Base-by-base conservation (phyloP, 2,329 filamentous ascomycete genomes). In the Allantophomopsis lycopodina region DNA sequence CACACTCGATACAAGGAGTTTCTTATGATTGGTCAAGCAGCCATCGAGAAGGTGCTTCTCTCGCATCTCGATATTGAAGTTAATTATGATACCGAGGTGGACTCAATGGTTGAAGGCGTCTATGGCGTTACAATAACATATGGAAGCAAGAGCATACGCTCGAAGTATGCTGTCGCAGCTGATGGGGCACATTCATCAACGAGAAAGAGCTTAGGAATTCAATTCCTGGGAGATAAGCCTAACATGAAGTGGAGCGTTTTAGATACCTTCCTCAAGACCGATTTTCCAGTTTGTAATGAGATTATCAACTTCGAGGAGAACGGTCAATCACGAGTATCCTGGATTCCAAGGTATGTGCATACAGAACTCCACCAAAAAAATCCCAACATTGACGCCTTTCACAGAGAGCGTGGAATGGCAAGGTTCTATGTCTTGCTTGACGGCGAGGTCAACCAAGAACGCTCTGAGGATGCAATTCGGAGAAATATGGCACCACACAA, bases 181-280 rank as follows among this genome's bases (percentile, higher is more conserved):
- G 42, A 44, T 37, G 42, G 42, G 14, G 39, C 34, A 13, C 39
- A 41, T 16, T 44, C 42, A 2, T 17, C 32, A 16, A 39, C 38
- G 10, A 20, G 42, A 28, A 41, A 40, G n/a, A 18, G 15, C 6
- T 53, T 66, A 2, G 54, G 55, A 1, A 63, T 65, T 21, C 50
- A 44, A 16, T 68, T 68, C 41, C 55, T 59, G 0, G 66, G 65
- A 1, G 62, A 61, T 0, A 68, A 68, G 42, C 65, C 66, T 0
- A 65, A 66, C 42, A 68, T 69, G 65, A 51, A 62, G 1, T 68
- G 65, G 65, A 60, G 64, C 0, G 65, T 68, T 3, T 51, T 69
- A 2, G 65, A 68, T 40, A 62, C 60, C 2, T 68, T 66, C 33
- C 58, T 68, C 13, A 63, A 68, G n/a, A 68, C 64, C 0, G 62